Conservation (phyloP, 1,139 yeast species). For the Pichia sp. region DNA sequence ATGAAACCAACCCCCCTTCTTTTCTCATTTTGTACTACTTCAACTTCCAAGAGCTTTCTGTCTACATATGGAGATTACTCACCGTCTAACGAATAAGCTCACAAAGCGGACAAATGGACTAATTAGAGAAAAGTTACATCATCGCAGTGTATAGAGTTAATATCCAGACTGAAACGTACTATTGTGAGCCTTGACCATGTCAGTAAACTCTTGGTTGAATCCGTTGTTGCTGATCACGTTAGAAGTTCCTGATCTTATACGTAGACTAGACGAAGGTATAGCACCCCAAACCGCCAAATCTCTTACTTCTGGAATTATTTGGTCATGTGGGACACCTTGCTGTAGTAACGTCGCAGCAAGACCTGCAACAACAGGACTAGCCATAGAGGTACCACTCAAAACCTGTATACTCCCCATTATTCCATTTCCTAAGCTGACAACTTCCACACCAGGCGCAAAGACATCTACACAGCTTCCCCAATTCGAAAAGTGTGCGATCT, state of each 20-base stretch:
- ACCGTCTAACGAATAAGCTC: too few relatives aligned
- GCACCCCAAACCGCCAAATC: conserved; percentile 31
- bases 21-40: too few relatives aligned
- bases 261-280: conserved; percentile 29
- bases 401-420: conserved; percentile 29
- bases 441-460: conserved; percentile 73
- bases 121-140: too few relatives aligned
- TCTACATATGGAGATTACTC: too few relatives aligned
- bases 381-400: conserved; percentile 84
- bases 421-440: conserved; percentile 39
- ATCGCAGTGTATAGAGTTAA: too few relatives aligned
- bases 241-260: conserved; percentile 24
- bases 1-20: too few relatives aligned
- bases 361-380: conserved; percentile 78
- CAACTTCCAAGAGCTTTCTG: too few relatives aligned
- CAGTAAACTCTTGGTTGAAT: conserved; percentile 3
- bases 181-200: neutral
- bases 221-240: conserved; percentile 25
- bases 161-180: too few relatives aligned
- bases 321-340: conserved; percentile 42
- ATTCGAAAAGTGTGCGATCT: conserved; percentile 68
- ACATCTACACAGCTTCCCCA: conserved; percentile 88
- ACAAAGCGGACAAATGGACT: too few relatives aligned
- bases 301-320: conserved; percentile 36
- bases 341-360: conserved; percentile 58